Percentiles rank a stretch among this genome's conserved stretches.
These are phyloP conservation scores for Ganoderma sp. DNA, from an alignment of 1,284 basidiomycete species.

Conservation along the genomic window DNA sequence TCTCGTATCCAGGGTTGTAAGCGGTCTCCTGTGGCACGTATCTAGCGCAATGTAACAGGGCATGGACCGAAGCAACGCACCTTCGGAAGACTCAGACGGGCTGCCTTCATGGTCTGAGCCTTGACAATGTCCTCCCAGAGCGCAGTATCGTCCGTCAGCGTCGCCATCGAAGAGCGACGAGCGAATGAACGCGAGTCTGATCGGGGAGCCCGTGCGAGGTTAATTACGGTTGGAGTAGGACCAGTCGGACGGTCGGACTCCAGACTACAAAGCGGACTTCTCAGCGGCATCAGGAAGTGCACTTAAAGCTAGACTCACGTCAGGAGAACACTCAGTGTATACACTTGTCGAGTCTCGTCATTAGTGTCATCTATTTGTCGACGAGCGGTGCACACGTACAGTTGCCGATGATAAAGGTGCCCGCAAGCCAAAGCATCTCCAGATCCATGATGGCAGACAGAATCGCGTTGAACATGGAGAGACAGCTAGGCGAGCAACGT, in stretches of 20 bases:
- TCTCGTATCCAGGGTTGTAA: background rate
- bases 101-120: constrained; percentile 17
- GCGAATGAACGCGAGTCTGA: constrained; percentile 7
- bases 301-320: constrained; percentile 11
- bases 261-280: background rate
- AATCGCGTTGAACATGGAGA: constrained; percentile 23
- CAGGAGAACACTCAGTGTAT: constrained; percentile 28
- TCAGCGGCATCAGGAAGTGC: background rate
- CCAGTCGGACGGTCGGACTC: constrained; percentile 8
- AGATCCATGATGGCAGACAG: constrained; percentile 12
- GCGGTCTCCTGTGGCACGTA: background rate
- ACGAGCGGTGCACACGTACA: constrained; percentile 11
- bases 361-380: background rate
- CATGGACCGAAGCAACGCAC: constrained; percentile 9
- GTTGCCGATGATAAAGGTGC: constrained; percentile 27
- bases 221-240: background rate
- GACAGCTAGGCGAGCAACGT: background rate
- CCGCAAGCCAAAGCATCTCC: constrained; percentile 23
- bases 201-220: background rate
- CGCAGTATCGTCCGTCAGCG: constrained; percentile 13
- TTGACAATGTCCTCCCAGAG: constrained; percentile 26
- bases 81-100: background rate
- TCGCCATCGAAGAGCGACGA: constrained; percentile 16
- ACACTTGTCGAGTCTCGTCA: constrained; percentile 11
- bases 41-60: background rate